Percentiles rank a stretch among this genome's conserved stretches.
Evolutionary conservation across 2,329 filamentous ascomycete species (phyloP).

Genomic region (Ceratocystis ficicola): DNA sequence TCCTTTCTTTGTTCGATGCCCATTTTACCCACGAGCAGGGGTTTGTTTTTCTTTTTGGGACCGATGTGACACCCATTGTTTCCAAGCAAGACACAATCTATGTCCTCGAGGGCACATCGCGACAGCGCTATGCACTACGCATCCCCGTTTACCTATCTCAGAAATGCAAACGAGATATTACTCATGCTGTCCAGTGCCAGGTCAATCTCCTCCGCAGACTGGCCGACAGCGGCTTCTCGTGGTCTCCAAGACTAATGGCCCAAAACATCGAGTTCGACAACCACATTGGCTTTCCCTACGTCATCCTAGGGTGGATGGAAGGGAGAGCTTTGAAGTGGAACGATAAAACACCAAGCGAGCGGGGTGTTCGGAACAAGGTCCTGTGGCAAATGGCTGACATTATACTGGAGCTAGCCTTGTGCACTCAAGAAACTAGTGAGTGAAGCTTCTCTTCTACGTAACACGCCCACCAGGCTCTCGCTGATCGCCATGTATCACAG

Average conservation of each 20-base stretch:
- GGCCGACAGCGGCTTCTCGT: slow-evolving; percentile 19
- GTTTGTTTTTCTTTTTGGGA: slow-evolving; percentile 14
- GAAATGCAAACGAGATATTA: not conserved
- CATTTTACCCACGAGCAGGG: slow-evolving; percentile 12
- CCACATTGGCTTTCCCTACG: slow-evolving; percentile 17
- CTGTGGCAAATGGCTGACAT: slow-evolving; percentile 21
- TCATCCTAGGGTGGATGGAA: slow-evolving; percentile 20
- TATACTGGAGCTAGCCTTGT: slow-evolving; percentile 19
- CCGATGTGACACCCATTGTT: not conserved
- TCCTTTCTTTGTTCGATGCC: slow-evolving; percentile 5
- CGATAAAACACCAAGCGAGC: slow-evolving; percentile 6
- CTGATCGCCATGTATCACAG: not conserved
- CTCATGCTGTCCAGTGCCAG: not conserved
- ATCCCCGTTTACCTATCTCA: slow-evolving; percentile 5
- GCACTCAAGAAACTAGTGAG: slow-evolving; percentile 22
- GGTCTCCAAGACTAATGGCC: slow-evolving; percentile 19
- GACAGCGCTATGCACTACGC: slow-evolving; percentile 16
- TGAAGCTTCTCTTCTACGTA: not conserved
- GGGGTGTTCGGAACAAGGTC: slow-evolving; percentile 10
- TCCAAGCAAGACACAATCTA: slow-evolving; percentile 13
- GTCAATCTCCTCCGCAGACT: slow-evolving; percentile 9
- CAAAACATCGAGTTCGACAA: slow-evolving; percentile 15
- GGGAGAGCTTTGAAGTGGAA: slow-evolving; percentile 13
- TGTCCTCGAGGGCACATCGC: slow-evolving; percentile 15
- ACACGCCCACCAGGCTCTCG: not conserved